Evolutionary conservation across 179 eudicot species (phyloP).

Genomic region (Amaranthus tricolor): DNA sequence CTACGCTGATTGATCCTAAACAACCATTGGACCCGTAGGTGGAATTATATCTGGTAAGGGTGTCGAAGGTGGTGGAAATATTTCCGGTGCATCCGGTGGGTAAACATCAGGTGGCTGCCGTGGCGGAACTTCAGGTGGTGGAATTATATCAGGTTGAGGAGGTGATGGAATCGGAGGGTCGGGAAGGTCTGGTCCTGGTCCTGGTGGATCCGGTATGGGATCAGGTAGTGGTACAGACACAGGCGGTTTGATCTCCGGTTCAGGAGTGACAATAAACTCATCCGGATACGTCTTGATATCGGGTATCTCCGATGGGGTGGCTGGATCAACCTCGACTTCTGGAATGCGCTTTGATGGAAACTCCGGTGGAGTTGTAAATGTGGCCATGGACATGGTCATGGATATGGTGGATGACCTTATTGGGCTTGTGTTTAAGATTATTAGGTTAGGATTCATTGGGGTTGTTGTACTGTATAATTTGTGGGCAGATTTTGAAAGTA

Average conservation of each 20-base stretch:
- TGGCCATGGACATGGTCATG: not conserved
- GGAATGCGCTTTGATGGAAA: conserved; percentile 9
- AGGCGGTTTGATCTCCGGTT: conserved; percentile 16
- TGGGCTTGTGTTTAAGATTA: no score
- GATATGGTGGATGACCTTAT: not conserved
- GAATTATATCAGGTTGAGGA: conserved; percentile 29
- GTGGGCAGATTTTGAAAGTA: not conserved
- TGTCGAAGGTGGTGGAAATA: conserved; percentile 23
- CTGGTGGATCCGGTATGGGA: conserved; percentile 23
- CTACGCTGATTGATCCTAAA: conserved; percentile 1
- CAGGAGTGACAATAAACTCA: not conserved
- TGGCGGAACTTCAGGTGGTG: conserved; percentile 19
- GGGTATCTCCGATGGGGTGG: conserved; percentile 23
- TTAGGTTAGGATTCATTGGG: no score
- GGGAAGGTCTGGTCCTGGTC: conserved; percentile 26
- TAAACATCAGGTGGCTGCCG: conserved; percentile 25
- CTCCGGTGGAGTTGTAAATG: conserved; percentile 19
- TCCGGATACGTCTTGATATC: conserved; percentile 2
- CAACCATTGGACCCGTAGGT: conserved; percentile 20
- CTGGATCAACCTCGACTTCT: conserved; percentile 20
- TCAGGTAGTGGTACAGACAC: not conserved
- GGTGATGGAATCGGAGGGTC: conserved; percentile 29
- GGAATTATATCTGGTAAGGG: conserved; percentile 25
- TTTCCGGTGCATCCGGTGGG: conserved; percentile 16
- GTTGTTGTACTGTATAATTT: no score